Evolutionary conservation across 78 protist genomes (phyloP), one percentile per base, ranked within the genome.

Genomic region (Dictyostelium capitatum): DNA sequence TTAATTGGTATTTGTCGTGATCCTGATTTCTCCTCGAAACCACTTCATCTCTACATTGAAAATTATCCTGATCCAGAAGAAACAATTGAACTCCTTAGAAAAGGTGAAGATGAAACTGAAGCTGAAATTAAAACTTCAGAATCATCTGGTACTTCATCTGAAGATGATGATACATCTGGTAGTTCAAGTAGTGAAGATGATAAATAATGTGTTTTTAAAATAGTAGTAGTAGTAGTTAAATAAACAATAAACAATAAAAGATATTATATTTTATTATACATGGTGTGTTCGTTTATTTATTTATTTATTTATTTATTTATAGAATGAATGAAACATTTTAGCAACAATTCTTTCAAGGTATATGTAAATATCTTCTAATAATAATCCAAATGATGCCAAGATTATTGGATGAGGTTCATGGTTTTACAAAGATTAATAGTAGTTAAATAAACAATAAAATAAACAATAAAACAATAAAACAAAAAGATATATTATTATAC

Each of bases 1-100:
- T 92, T 98, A 28, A 91, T 98, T 46, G 99, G 99, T 17, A 80
- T 98, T 51, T 91, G 84, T 20, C 72, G 91, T 37, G 83, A 91
- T 30, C 30, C 57, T 0, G 84, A 87, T 64, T 87, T 84, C 19
- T n/a, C 83, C 1, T 77, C 85, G 0, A 59, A 59, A 7, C 23
- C 84, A 4, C 72, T 77, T 20, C 53, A 75, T 12, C 41, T 77
- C 6, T 7, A 6, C 30, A 41, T 87, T 4, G 79, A 74, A 28
- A 57, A 77, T 43, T 65, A 77, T 11, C 83, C 93, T 19, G 72
- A 51, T n/a, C 15, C 51, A 20, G 70, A 79, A 28, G 83, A 51
- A 10, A 23, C 83, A 23, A 37, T 54, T 25, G 46, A 15, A 30
- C 19, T 79, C 14, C 20, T 32, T 5, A 9, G 28, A 14, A 54